Conservation (phyloP, 305 asterid genomes). For the Fraxinus sp. region DNA sequence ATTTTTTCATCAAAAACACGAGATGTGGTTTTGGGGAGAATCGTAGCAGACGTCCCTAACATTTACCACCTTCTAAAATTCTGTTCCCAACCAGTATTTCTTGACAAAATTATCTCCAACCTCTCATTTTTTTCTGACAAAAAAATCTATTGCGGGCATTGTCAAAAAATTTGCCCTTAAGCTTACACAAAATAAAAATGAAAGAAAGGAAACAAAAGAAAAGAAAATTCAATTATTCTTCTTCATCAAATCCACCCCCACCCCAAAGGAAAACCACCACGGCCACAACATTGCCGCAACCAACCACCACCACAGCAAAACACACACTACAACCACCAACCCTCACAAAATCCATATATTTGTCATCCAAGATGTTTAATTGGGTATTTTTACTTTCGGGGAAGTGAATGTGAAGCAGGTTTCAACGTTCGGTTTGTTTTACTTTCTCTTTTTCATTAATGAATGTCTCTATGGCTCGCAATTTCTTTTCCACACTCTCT, state of each 20-base stretch:
- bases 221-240: not conserved
- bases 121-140: not conserved
- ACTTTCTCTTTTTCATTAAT: not conserved
- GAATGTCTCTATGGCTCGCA: not conserved
- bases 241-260: not conserved
- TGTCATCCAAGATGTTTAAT: not conserved
- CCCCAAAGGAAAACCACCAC: not conserved
- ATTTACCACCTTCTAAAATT: not conserved
- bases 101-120: not conserved
- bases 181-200: not conserved
- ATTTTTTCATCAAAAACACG: not conserved
- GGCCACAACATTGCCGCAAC: not conserved
- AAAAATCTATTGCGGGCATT: not conserved
- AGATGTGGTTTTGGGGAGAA: not conserved
- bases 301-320: not conserved
- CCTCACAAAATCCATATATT: not conserved
- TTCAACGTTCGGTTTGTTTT: not conserved
- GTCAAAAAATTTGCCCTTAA: not conserved
- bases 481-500: not conserved
- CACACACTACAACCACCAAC: not conserved
- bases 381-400: not conserved
- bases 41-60: not conserved
- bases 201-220: not conserved
- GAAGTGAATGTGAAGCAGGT: not conserved
- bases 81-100: not conserved